Evolutionary conservation across 257 asterid species (phyloP).

Genomic region (Nicotiana otophora): DNA sequence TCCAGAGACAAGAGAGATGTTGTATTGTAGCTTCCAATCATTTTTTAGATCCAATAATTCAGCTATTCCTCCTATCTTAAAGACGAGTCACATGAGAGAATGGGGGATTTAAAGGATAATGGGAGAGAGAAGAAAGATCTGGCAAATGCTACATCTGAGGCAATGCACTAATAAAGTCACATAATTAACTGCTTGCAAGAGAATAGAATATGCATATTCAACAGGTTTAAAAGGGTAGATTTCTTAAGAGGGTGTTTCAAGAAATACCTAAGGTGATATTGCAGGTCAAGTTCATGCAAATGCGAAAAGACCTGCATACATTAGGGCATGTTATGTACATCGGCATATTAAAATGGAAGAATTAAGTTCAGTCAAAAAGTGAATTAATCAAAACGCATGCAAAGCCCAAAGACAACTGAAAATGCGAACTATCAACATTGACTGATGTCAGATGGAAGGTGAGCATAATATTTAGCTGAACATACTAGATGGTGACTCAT

Average conservation of each 20-base stretch:
- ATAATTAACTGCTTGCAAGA: not conserved
- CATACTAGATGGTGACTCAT: not conserved
- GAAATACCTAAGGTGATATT: constrained; percentile 87
- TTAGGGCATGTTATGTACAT: constrained; percentile 13
- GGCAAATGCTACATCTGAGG: not conserved
- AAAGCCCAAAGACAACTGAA: not conserved
- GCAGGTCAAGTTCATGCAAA: constrained; percentile 89
- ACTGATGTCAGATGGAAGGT: not conserved
- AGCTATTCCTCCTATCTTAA: not conserved
- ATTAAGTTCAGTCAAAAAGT: constrained; percentile 9
- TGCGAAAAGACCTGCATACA: constrained; percentile 85
- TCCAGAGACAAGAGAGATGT: not conserved
- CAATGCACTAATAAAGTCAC: constrained; percentile 3
- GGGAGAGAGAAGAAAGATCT: not conserved
- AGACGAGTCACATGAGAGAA: not conserved
- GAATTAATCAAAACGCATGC: not conserved
- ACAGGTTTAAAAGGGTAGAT: not conserved
- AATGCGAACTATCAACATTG: not conserved
- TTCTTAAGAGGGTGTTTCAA: not conserved
- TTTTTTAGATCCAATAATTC: not conserved
- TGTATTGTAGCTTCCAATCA: not conserved
- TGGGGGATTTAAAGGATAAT: not conserved
- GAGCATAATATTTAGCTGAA: not conserved
- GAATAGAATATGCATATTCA: constrained; percentile 3
- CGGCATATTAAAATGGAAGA: constrained; percentile 8